A percentile compares a stretch with the other conserved stretches of the same genome.
Conservation (phyloP, 352 stramenopile genomes). For the Blastocystis sp. region DNA sequence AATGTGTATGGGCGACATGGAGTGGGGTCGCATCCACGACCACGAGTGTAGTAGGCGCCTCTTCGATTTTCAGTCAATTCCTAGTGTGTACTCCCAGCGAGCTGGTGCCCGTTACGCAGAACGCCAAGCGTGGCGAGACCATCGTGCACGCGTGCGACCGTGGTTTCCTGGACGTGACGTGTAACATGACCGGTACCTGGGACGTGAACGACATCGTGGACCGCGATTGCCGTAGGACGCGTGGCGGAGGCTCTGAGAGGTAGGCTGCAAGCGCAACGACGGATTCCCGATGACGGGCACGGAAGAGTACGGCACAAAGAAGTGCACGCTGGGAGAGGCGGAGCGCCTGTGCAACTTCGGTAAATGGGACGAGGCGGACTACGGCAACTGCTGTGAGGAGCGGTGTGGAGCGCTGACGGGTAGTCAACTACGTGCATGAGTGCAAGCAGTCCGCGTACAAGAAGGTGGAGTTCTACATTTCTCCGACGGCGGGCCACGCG, state of each 20-base stretch:
- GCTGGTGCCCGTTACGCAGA: constrained; percentile 3
- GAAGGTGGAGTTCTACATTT: constrained; percentile 3
- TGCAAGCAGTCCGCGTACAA: not conserved
- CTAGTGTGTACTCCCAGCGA: constrained; percentile 22
- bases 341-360: constrained; percentile 47
- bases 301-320: constrained; percentile 41
- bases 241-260: not conserved
- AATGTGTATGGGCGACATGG: constrained; percentile 48
- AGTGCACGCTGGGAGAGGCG: constrained; percentile 39
- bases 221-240: constrained; percentile 11
- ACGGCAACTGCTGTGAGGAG: constrained; percentile 32
- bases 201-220: constrained; percentile 6
- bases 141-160: constrained; percentile 4
- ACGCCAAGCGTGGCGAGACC: constrained; percentile 40
- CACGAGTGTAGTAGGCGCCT: not conserved
- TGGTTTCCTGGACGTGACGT: constrained; percentile 42
- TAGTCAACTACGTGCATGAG: constrained; percentile 24
- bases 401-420: not conserved
- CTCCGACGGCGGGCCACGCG: not conserved
- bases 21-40: constrained; percentile 38
- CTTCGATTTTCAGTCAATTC: not conserved
- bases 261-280: constrained; percentile 13
- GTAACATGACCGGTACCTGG: constrained; percentile 58
- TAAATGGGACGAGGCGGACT: constrained; percentile 30
- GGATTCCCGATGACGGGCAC: not conserved